Evolutionary conservation across 2,329 filamentous ascomycete genomes (phyloP).

Genomic region (Hypoxylon sp.): DNA sequence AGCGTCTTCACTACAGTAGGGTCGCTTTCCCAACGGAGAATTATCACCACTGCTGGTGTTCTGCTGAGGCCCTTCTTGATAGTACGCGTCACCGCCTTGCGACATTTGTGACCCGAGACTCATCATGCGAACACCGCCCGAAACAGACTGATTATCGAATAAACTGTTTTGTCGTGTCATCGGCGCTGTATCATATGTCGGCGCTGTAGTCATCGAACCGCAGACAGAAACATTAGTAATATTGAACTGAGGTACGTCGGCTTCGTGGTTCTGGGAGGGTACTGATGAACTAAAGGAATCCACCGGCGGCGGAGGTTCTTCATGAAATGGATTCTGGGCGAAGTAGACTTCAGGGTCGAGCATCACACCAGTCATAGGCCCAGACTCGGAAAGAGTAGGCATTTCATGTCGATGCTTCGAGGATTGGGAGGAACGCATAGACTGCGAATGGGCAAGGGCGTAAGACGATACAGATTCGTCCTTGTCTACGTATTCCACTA

Average conservation of each 20-base stretch:
- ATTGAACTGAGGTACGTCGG: slow-evolving; percentile 49
- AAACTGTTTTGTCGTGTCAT: slow-evolving; percentile 56
- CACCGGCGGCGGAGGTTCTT: slow-evolving; percentile 39
- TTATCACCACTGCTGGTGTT: slow-evolving; percentile 47
- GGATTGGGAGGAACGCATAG: slow-evolving; percentile 49
- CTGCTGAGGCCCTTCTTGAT: slow-evolving; percentile 47
- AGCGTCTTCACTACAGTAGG: slow-evolving; percentile 49
- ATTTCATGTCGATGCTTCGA: slow-evolving; percentile 54
- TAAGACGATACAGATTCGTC: slow-evolving; percentile 54
- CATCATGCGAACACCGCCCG: slow-evolving; percentile 55
- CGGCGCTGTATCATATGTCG: slow-evolving; percentile 54
- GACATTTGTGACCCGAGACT: slow-evolving; percentile 55
- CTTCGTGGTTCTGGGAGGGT: slow-evolving; percentile 43
- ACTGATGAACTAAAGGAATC: slow-evolving; percentile 37
- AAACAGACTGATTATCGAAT: slow-evolving; percentile 52
- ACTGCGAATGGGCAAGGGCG: slow-evolving; percentile 44
- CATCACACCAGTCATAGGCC: slow-evolving; percentile 53
- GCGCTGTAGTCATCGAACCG: slow-evolving; percentile 56
- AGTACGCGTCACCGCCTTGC: slow-evolving; percentile 47
- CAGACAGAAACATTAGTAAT: slow-evolving; percentile 53
- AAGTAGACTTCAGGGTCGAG: slow-evolving; percentile 60
- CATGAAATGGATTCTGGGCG: slow-evolving; percentile 47
- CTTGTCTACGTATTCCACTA: slow-evolving; percentile 54
- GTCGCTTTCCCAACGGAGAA: slow-evolving; percentile 50
- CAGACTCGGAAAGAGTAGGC: slow-evolving; percentile 57